These are phyloP conservation scores for Populus simonii DNA, from an alignment of 345 rosid species.

Conservation along the genomic window DNA sequence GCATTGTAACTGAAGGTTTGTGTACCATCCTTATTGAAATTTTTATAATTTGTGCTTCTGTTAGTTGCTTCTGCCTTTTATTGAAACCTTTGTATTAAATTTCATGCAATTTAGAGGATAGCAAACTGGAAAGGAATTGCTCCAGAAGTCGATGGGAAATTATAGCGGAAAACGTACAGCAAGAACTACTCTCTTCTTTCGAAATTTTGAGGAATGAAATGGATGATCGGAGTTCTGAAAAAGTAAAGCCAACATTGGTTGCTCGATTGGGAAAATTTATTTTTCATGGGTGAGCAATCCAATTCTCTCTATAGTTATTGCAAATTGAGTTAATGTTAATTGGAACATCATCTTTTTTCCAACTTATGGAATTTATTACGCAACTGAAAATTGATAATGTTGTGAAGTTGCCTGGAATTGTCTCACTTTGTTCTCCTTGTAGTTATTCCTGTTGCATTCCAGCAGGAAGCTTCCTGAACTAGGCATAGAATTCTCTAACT, in stretches of 20 bases:
- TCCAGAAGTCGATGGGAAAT: constrained; percentile 33
- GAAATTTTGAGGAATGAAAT: constrained; percentile 29
- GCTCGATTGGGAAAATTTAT: constrained; percentile 57
- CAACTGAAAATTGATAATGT: background rate
- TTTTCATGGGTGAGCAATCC: constrained; percentile 42
- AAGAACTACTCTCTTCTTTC: constrained; percentile 41
- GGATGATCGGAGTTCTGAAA: constrained; percentile 14
- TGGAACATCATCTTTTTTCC: too few relatives aligned
- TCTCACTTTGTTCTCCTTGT: background rate
- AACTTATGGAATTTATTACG: background rate
- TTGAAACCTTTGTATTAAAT: background rate
- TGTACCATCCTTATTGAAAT: background rate
- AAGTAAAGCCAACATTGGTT: constrained; percentile 40
- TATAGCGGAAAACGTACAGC: constrained; percentile 46
- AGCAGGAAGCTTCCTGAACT: background rate
- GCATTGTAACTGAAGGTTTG: constrained; percentile 28
- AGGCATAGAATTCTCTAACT: too few relatives aligned
- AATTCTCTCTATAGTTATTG: background rate
- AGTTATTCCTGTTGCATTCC: background rate
- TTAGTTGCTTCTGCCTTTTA: background rate
- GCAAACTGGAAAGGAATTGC: constrained; percentile 12
- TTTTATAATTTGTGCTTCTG: background rate
- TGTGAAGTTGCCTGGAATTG: background rate
- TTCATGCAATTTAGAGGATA: constrained; percentile 14
- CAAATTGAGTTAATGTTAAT: background rate